A percentile compares a stretch with the other conserved stretches of the same genome.
These are phyloP conservation scores for Globisporangium cederbergense DNA, from an alignment of 352 stramenopile genomes.

Conservation along the genomic window DNA sequence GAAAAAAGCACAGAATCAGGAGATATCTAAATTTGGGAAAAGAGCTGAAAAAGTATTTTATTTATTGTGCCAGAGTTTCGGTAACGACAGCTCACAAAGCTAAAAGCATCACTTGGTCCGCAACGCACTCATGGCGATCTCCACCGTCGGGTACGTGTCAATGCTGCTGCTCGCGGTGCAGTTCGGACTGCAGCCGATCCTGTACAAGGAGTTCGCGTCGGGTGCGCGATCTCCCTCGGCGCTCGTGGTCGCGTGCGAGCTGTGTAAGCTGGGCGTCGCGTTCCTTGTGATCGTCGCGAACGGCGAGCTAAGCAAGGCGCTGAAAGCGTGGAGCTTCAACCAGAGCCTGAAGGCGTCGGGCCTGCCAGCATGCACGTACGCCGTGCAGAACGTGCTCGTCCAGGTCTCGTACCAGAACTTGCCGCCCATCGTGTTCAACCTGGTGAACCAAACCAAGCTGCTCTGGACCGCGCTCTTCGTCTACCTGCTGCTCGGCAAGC, in stretches of 20 bases:
- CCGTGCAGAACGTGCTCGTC: slow-evolving; percentile 87
- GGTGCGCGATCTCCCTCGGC: slow-evolving; percentile 49
- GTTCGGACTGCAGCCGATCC: slow-evolving; percentile 80
- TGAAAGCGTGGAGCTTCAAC: slow-evolving; percentile 56
- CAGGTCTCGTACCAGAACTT: slow-evolving; percentile 80
- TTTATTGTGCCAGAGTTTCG: too few relatives aligned
- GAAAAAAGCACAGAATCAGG: too few relatives aligned
- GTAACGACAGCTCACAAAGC: too few relatives aligned
- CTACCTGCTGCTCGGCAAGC: slow-evolving; percentile 67
- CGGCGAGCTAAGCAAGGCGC: slow-evolving; percentile 25
- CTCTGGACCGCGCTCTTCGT: slow-evolving; percentile 82
- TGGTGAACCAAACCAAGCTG: slow-evolving; percentile 88
- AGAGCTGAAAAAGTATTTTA: too few relatives aligned
- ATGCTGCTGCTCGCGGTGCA: slow-evolving; percentile 77
- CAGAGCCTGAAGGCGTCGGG: slow-evolving; percentile 66
- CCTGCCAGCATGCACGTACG: slow-evolving; percentile 78
- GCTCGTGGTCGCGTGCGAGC: slow-evolving; percentile 74
- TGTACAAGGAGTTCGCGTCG: slow-evolving; percentile 77
- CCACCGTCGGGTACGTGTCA: slow-evolving; percentile 7
- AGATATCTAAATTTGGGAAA: too few relatives aligned
- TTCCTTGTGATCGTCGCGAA: slow-evolving; percentile 39
- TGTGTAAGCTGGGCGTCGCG: slow-evolving; percentile 65
- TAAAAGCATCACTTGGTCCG: too few relatives aligned
- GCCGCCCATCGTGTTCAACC: slow-evolving; percentile 81
- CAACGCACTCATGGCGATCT: slow-evolving; percentile 3